phyloP scores from a whole-genome alignment of 495 filamentous ascomycete species.

The Rhypophila decipiens region DNA sequence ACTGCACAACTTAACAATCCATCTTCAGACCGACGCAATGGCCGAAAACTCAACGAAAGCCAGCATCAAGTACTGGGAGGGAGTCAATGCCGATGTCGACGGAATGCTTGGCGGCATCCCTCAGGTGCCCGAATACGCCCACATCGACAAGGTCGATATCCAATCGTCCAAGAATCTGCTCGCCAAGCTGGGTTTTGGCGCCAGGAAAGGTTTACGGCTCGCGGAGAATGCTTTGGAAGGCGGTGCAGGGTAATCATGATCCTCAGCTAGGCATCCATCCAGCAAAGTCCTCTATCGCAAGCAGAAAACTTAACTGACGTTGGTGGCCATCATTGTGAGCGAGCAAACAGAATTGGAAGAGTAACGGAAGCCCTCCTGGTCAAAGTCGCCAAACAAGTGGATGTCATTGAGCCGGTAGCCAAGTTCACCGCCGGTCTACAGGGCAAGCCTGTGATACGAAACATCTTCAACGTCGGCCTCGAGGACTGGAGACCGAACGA shows the following conservation, averaged over 20 bases:
- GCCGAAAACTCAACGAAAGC: conserved; percentile 12
- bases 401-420: conserved; percentile 49
- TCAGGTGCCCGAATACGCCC: conserved; percentile 9
- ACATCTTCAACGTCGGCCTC: conserved; percentile 47
- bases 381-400: conserved; percentile 21
- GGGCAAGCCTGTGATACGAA: conserved; percentile 45
- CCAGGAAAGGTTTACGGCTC: conserved; percentile 19
- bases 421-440: conserved; percentile 50
- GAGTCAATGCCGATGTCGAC: conserved; percentile 59
- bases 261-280: no score
- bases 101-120: conserved; percentile 85
- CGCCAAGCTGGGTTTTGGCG: conserved; percentile 60
- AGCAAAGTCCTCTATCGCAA: no score
- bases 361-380: conserved; percentile 40
- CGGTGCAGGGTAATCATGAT: conserved; percentile 42
- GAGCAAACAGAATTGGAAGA: conserved; percentile 46
- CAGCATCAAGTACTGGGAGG: conserved; percentile 66
- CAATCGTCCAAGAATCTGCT: conserved; percentile 71
- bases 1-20: no score
- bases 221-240: conserved; percentile 40
- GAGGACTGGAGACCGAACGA: background rate
- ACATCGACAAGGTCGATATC: conserved; percentile 69
- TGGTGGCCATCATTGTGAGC: no score
- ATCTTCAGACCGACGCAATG: no score
- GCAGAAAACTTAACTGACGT: no score